phyloP scores from a whole-genome alignment of 768 basidiomycete species.

The Boletus pseudo-olivaceus region DNA sequence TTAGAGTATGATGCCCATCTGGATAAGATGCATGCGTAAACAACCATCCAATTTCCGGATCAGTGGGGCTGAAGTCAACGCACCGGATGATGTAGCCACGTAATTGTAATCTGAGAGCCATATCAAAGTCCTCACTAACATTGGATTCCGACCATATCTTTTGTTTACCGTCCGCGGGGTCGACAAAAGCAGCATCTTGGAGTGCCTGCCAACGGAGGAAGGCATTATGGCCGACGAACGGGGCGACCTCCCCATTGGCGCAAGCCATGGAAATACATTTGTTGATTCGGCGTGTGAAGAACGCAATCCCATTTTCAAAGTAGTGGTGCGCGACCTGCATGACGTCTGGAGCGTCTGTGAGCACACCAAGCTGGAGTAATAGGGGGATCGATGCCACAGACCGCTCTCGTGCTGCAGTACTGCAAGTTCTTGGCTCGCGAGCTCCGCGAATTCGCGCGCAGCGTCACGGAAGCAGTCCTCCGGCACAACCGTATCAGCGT shows the following conservation, averaged over 20 bases:
- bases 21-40: not conserved
- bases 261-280: constrained; percentile 75
- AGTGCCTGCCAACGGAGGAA: constrained; percentile 88
- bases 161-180: constrained; percentile 53
- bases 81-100: constrained; percentile 69
- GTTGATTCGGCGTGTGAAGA: constrained; percentile 87
- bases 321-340: constrained; percentile 89
- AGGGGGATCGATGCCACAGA: constrained; percentile 37
- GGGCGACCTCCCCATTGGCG: constrained; percentile 73
- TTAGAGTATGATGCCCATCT: constrained; percentile 80
- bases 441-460: constrained; percentile 78
- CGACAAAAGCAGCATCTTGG: constrained; percentile 79
- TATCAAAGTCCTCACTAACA: constrained; percentile 69
- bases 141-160: constrained; percentile 68
- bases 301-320: constrained; percentile 87
- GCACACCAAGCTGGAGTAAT: not conserved
- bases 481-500: constrained; percentile 86
- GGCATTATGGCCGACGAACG: constrained; percentile 85
- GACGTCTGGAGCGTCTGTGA: constrained; percentile 50
- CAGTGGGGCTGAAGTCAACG: not conserved
- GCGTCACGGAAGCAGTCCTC: constrained; percentile 92
- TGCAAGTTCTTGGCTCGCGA: constrained; percentile 57
- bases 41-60: constrained; percentile 1
- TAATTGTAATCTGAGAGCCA: constrained; percentile 56
- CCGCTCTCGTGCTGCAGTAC: constrained; percentile 91